Base-by-base conservation (phyloP, 768 basidiomycete genomes). In the Dictyophora rubrovolvata region DNA sequence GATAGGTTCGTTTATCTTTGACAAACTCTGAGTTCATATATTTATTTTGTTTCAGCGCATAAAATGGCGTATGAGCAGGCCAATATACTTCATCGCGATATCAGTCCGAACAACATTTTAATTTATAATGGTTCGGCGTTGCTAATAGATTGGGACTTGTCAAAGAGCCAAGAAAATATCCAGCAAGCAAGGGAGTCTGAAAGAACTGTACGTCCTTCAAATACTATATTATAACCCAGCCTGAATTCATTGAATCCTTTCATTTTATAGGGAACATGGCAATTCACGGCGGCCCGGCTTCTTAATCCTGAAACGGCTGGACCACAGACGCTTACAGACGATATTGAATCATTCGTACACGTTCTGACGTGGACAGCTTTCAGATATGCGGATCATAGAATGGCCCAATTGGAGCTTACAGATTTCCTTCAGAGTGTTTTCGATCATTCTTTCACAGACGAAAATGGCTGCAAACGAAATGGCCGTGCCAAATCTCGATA, bases 71-170 rank as follows among this genome's bases (percentile, higher is more conserved):
- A 59, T 36, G 53, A 63, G 48, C 16, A 59, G 11, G 50, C 37
- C 18, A 35, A 49, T 16, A 61, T 64, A 46, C 48, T 61, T 14
- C 63, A 64, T 61, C 59, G 56, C 34, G 63, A 64, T 23, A 61
- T 64, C 20, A 64, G 63, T 37, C n/a, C 42, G 7, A 50, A 53
- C 23, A 64, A 64, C 48, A 37, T 64, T 37, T 63, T 64, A 63
- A 51, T 51, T 10, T 16, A 51, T 18, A 51, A n/a, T 10, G 20
- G 20, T 22, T 14, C 11, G 18, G 50, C 21, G 18, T 34, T 51
- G 50, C 18, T 51, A 16, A 51, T 51, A 22, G 50, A 51, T 51
- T 51, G 50, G 50, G 50, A 51, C 28, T 34, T 51, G 18, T 51
- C 50, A 14, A 51, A 51, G 14, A 14, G 16, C 17, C 14, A 42